phyloP scores from a whole-genome alignment of 352 stramenopile genomes.

The Phytopythium ostracodes region DNA sequence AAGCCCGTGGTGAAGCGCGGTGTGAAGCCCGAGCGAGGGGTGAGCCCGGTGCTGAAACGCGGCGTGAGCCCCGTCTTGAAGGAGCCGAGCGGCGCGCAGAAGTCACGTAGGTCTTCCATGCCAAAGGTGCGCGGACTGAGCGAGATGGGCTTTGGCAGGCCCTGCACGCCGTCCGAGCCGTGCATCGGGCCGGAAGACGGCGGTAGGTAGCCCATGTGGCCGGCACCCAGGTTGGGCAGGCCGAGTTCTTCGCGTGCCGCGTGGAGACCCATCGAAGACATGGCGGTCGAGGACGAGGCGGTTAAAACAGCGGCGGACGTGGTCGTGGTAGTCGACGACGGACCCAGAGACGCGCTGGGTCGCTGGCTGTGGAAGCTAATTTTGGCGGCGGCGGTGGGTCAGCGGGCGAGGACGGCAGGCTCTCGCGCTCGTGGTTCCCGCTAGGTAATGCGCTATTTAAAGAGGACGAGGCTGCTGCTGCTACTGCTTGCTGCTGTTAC shows the following conservation, averaged over 20 bases:
- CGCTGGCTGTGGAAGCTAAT: constrained; percentile 29
- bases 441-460: not conserved
- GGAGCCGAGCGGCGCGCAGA: constrained; percentile 67
- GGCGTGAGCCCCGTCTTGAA: constrained; percentile 85
- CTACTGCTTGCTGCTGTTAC: not conserved
- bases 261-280: constrained; percentile 67
- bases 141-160: constrained; percentile 64
- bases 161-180: constrained; percentile 22
- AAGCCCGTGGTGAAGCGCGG: constrained; percentile 78
- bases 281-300: constrained; percentile 15
- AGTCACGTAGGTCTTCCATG: constrained; percentile 84
- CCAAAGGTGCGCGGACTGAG: constrained; percentile 76
- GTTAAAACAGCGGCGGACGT: not conserved
- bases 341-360: constrained; percentile 18
- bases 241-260: constrained; percentile 66
- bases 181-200: constrained; percentile 28
- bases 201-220: constrained; percentile 32
- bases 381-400: constrained; percentile 11
- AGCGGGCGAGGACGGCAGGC: not conserved
- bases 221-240: constrained; percentile 39
- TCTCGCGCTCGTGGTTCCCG: constrained; percentile 5
- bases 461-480: not conserved
- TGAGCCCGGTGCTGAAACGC: constrained; percentile 77
- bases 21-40: constrained; percentile 77
- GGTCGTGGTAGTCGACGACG: constrained; percentile 4